Evolutionary conservation across 768 basidiomycete species (phyloP), one percentile per base, ranked within the genome.

Genomic region (Mycena chlorophos): DNA sequence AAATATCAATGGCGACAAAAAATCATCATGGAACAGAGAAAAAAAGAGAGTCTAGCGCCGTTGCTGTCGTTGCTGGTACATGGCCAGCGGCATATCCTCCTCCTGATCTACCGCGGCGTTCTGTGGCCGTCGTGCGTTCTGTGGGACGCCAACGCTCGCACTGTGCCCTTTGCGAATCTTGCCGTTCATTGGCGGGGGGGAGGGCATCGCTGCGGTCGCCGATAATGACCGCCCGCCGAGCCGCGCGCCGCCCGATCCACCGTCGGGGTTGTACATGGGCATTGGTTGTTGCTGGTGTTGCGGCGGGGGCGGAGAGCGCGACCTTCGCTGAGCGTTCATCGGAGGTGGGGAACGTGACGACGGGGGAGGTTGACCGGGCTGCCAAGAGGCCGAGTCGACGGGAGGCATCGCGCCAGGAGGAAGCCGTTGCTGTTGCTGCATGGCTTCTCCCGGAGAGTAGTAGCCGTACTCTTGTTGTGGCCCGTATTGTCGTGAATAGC

Each of bases 1-100:
- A 46, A 46, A 25, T 46, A 27, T 46, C 17, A 34, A 17, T 46
- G 12, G 20, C 43, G 26, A 29, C 42, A 20, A 46, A 46, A 25
- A 46, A 46, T 23, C 45, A 25, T 46, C 45, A 25, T 14, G 40
- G n/a, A n/a, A n/a, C n/a, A n/a, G n/a, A n/a, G n/a, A n/a, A 42
- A 20, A 8, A 55, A 61, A 30, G 25, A 61, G 37, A 2, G 19
- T 67, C 77, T 71, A 83, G 66, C 78, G 77, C 65, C 84, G 77
- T 63, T 82, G 85, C 66, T 86, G 88, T 65, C 87, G 88, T 69
- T 91, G 88, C 78, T n/a, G n/a, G n/a, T 84, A 91, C 53, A 89
- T 69, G 19, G 91, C 89, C 46, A 93, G 74, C 19, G 90, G 90
- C 34, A 90, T 73, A 65, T 92, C 90, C 66, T 92, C 90, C 65